A percentile compares a stretch with the other conserved stretches of the same genome.
Evolutionary conservation across 257 asterid genomes (phyloP).

Genomic region (Solanum clarkiae): DNA sequence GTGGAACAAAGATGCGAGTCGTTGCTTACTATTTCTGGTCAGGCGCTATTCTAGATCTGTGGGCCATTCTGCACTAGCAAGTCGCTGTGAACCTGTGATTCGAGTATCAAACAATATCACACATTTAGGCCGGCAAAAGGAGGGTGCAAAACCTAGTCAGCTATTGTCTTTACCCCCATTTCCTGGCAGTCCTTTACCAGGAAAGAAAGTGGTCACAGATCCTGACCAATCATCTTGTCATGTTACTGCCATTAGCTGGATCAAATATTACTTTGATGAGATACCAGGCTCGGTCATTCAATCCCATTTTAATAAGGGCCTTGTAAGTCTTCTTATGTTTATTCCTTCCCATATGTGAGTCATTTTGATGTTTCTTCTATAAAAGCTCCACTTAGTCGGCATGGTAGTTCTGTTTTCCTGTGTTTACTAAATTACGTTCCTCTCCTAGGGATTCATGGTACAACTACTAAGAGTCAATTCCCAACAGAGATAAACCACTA

Average conservation of each 20-base stretch:
- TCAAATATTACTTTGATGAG: slow-evolving; percentile 78
- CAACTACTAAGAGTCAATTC: neutral
- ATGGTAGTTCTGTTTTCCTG: neutral
- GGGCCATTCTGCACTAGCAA: slow-evolving; percentile 34
- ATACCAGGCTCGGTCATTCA: slow-evolving; percentile 49
- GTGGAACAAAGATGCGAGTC: slow-evolving; percentile 39
- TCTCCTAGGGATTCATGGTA: neutral
- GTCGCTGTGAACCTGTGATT: slow-evolving; percentile 21
- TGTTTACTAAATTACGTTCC: neutral
- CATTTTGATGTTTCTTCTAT: neutral
- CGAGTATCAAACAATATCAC: slow-evolving; percentile 69
- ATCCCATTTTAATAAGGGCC: slow-evolving; percentile 69
- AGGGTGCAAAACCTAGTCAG: slow-evolving; percentile 71
- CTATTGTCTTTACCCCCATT: slow-evolving; percentile 77
- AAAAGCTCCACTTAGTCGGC: neutral
- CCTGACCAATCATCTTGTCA: slow-evolving; percentile 5
- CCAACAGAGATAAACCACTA: neutral
- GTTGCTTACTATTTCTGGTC: slow-evolving; percentile 12
- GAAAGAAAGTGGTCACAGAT: slow-evolving; percentile 30
- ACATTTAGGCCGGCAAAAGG: slow-evolving; percentile 50
- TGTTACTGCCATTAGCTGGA: slow-evolving; percentile 92
- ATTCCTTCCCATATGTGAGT: neutral
- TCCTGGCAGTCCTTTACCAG: slow-evolving; percentile 73
- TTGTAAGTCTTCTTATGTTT: slow-evolving; percentile 26
- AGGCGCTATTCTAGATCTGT: slow-evolving; percentile 27